Percentiles rank a stretch among this genome's conserved stretches.
Conservation (phyloP, 139 green algal species). For the Picochlorum sp. region DNA sequence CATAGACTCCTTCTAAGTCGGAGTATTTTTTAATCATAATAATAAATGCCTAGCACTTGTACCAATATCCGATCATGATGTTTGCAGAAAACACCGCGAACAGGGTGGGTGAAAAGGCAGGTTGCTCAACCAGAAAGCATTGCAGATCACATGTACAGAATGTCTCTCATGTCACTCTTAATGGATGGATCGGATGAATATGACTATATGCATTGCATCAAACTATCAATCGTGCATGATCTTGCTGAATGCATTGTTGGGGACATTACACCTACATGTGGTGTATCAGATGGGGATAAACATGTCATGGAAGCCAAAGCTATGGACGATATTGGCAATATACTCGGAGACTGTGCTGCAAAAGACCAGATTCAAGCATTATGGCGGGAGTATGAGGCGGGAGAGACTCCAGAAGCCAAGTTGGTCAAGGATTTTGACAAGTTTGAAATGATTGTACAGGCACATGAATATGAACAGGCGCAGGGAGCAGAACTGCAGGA, state of each 20-base stretch:
- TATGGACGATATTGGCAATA: conserved; percentile 54
- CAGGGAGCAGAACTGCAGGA: conserved; percentile 62
- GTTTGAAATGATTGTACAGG: conserved; percentile 71
- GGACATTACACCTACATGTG: conserved; percentile 79
- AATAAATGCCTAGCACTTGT: neutral
- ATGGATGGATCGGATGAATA: conserved; percentile 21
- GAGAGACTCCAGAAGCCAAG: conserved; percentile 58
- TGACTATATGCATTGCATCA: conserved; percentile 60
- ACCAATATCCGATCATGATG: neutral
- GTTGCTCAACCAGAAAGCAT: conserved; percentile 80
- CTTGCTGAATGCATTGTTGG: conserved; percentile 87
- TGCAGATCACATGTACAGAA: conserved; percentile 92
- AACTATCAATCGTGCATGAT: conserved; percentile 87
- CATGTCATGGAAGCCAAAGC: conserved; percentile 55
- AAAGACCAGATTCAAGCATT: conserved; percentile 60
- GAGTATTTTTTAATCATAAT: neutral
- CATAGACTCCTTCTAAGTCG: neutral
- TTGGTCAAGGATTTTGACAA: conserved; percentile 98
- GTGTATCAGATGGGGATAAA: conserved; percentile 77
- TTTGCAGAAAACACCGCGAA: conserved; percentile 68
- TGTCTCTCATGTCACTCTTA: conserved; percentile 84
- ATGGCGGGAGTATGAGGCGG: conserved; percentile 88
- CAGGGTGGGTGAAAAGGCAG: conserved; percentile 74
- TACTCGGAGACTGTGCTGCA: conserved; percentile 52
- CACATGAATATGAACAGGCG: conserved; percentile 74